These are phyloP conservation scores for Gonapodya sp. DNA, from an alignment of 192 early-diverging fungal species.

Conservation along the genomic window DNA sequence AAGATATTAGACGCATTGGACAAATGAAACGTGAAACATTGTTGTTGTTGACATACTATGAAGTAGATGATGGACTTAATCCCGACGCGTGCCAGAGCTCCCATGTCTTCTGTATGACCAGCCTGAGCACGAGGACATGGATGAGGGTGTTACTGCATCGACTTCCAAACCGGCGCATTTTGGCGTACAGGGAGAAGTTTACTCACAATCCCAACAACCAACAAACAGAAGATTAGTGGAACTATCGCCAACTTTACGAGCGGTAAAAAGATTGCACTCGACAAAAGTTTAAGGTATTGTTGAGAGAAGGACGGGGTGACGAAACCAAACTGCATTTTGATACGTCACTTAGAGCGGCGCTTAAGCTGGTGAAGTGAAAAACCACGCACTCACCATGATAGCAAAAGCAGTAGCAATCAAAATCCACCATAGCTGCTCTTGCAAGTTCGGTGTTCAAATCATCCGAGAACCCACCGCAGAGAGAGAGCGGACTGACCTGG, in stretches of 20 bases:
- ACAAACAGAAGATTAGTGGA: not conserved
- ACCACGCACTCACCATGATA: not conserved
- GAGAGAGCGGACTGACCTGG: not conserved
- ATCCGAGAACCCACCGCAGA: not conserved
- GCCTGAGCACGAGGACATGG: no score
- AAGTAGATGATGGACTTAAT: constrained; percentile 64
- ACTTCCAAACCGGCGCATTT: no score
- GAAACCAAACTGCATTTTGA: not conserved
- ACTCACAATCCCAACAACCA: no score
- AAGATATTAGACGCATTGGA: not conserved
- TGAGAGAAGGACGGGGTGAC: not conserved
- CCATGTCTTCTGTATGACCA: constrained; percentile 58
- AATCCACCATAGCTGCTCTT: not conserved
- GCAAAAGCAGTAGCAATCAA: not conserved
- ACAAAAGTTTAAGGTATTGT: not conserved
- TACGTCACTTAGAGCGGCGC: not conserved
- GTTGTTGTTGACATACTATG: constrained; percentile 29
- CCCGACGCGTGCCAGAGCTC: constrained; percentile 46
- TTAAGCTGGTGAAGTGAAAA: not conserved
- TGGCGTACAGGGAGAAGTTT: no score
- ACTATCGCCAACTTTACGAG: not conserved
- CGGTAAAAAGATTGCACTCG: not conserved
- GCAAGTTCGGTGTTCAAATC: not conserved
- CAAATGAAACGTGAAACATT: constrained; percentile 17
- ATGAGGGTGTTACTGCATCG: no score